Evolutionary conservation across 2,329 filamentous ascomycete species (phyloP).

Genomic region (Colletotrichum musae): DNA sequence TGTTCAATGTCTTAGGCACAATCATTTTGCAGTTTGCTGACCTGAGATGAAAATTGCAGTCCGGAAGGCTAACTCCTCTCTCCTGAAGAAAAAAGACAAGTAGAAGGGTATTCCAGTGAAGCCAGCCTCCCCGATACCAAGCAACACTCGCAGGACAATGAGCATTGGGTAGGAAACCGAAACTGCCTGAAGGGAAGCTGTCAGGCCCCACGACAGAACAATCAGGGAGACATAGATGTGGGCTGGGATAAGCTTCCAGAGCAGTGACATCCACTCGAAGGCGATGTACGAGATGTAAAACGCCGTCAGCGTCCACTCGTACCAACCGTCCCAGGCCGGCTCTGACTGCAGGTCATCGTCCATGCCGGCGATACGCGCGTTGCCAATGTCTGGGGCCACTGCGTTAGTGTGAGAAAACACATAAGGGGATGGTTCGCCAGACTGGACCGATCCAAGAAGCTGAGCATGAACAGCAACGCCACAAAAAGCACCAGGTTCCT

Average conservation of each 20-base stretch:
- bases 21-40: conserved; percentile 41
- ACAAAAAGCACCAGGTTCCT: conserved; percentile 84
- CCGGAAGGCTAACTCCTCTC: conserved; percentile 84
- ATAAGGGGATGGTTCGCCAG: conserved; percentile 47
- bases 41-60: conserved; percentile 89
- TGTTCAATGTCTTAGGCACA: conserved; percentile 50
- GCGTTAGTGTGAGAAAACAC: conserved; percentile 7
- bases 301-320: conserved; percentile 72
- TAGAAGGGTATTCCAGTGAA: conserved; percentile 77
- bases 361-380: conserved; percentile 75
- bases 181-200: conserved; percentile 80
- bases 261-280: conserved; percentile 76
- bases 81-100: conserved; percentile 74
- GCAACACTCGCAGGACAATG: conserved; percentile 67
- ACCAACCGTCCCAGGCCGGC: conserved; percentile 63
- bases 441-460: conserved; percentile 91
- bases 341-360: conserved; percentile 70
- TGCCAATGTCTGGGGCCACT: conserved; percentile 68
- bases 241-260: conserved; percentile 73
- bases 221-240: conserved; percentile 72
- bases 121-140: conserved; percentile 76
- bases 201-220: conserved; percentile 84
- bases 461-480: conserved; percentile 85
- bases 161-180: conserved; percentile 75
- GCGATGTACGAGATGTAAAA: conserved; percentile 76